Conservation (phyloP, 2,329 filamentous ascomycete genomes). For the Verticillium alfalfae region DNA sequence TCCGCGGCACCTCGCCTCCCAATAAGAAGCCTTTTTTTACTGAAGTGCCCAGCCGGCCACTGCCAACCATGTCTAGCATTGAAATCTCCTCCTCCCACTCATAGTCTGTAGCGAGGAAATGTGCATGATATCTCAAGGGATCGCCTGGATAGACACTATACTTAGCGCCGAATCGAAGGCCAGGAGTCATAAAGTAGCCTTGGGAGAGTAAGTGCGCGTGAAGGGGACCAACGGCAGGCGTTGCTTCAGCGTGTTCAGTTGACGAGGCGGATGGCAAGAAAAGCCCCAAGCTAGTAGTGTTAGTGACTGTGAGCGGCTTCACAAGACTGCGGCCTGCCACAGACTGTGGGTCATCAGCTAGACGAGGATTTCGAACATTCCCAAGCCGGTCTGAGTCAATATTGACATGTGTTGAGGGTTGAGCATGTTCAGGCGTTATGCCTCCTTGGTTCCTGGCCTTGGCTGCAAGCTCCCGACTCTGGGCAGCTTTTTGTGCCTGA, state of each 20-base stretch:
- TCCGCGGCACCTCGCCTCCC: slow-evolving; percentile 55
- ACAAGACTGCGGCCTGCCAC: background rate
- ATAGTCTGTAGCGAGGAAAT: slow-evolving; percentile 81
- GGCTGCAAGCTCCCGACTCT: slow-evolving; percentile 16
- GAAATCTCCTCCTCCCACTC: slow-evolving; percentile 86
- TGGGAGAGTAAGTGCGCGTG: slow-evolving; percentile 73
- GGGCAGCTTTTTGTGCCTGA: slow-evolving; percentile 26
- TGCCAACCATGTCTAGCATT: slow-evolving; percentile 78
- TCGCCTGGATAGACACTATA: slow-evolving; percentile 96
- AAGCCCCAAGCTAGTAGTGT: slow-evolving; percentile 26
- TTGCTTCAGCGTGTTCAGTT: slow-evolving; percentile 3
- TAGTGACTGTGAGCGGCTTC: slow-evolving; percentile 24
- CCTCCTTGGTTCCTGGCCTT: slow-evolving; percentile 13
- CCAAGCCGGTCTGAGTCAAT: background rate
- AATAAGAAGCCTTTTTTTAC: slow-evolving; percentile 95
- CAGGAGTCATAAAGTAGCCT: slow-evolving; percentile 85
- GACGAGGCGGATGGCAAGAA: slow-evolving; percentile 6
- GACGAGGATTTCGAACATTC: background rate
- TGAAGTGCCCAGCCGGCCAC: slow-evolving; percentile 82
- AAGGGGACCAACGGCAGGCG: slow-evolving; percentile 44
- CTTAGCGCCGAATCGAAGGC: slow-evolving; percentile 87
- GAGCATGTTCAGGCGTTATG: background rate
- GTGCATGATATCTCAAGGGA: slow-evolving; percentile 88
- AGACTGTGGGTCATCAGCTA: background rate
- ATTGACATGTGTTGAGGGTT: background rate